Conservation (phyloP, 768 basidiomycete species). For the Agaricus blazei region DNA sequence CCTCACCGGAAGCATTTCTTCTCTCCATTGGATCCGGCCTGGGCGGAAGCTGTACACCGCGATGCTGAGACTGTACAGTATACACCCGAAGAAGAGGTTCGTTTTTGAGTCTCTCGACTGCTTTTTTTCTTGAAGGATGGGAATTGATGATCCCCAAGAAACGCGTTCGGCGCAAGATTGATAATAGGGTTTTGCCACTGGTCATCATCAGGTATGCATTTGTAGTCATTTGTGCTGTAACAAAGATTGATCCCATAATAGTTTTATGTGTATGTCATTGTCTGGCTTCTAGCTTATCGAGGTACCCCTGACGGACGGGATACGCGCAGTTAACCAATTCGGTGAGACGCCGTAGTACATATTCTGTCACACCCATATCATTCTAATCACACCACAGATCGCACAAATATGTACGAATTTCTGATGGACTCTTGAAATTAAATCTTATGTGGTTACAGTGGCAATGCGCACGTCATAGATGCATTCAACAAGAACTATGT, state of each 20-base stretch:
- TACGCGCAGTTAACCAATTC: conserved; percentile 38
- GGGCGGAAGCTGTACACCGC: conserved; percentile 44
- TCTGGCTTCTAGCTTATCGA: not conserved
- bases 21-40: conserved; percentile 35
- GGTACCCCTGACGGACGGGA: conserved; percentile 10
- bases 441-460: conserved; percentile 24
- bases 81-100: conserved; percentile 45
- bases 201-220: conserved; percentile 40
- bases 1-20: conserved; percentile 42
- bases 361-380: not conserved
- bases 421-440: not conserved
- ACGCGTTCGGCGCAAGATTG: conserved; percentile 44
- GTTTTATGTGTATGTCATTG: conserved; percentile 28
- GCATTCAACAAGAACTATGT: conserved; percentile 52
- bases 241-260: not conserved
- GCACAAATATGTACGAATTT: conserved; percentile 46
- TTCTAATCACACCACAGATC: conserved; percentile 29
- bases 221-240: not conserved
- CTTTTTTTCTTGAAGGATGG: not conserved
- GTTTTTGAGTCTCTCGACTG: not conserved
- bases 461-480: conserved; percentile 49
- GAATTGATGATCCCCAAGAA: conserved; percentile 21
- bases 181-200: conserved; percentile 43
- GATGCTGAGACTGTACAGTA: conserved; percentile 47
- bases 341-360: conserved; percentile 22